These are phyloP conservation scores for Thermoascus crustaceus DNA, from an alignment of 2,329 filamentous ascomycete species.

Conservation along the genomic window DNA sequence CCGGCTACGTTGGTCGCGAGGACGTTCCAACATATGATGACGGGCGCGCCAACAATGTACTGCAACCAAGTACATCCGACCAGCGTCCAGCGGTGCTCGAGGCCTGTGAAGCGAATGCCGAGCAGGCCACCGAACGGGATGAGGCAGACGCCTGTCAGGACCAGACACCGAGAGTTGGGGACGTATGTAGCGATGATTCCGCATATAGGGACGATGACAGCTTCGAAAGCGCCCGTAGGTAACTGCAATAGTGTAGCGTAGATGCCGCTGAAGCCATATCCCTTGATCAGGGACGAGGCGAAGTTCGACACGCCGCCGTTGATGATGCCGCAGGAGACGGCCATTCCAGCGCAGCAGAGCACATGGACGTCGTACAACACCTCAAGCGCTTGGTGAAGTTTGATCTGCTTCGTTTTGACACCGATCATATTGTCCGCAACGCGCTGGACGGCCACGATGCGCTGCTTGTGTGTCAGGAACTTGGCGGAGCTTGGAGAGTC, in stretches of 20 bases:
- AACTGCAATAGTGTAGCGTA: conserved; percentile 26
- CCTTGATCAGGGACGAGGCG: conserved; percentile 31
- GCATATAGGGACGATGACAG: conserved; percentile 22
- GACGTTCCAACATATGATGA: conserved; percentile 46
- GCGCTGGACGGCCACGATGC: conserved; percentile 33
- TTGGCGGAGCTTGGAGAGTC: conserved; percentile 31
- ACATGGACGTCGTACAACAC: conserved; percentile 24
- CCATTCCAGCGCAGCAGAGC: conserved; percentile 28
- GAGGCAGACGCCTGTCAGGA: conserved; percentile 21
- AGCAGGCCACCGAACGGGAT: conserved; percentile 36
- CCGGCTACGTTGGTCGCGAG: conserved; percentile 39
- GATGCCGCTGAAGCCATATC: conserved; percentile 31
- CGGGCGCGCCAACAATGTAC: conserved; percentile 42
- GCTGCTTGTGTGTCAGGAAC: conserved; percentile 32
- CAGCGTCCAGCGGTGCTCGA: conserved; percentile 39
- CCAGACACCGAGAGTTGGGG: conserved; percentile 33
- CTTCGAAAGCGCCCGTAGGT: conserved; percentile 27
- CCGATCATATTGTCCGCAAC: conserved; percentile 27
- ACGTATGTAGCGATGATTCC: conserved; percentile 39
- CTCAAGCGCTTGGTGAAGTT: conserved; percentile 22
- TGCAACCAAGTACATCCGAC: conserved; percentile 49
- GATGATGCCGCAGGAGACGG: conserved; percentile 32
- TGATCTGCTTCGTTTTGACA: conserved; percentile 20
- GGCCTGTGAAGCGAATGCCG: conserved; percentile 37
- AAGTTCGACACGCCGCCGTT: conserved; percentile 40